phyloP scores from a whole-genome alignment of 345 rosid genomes.

The Rhodamnia rubescens region DNA sequence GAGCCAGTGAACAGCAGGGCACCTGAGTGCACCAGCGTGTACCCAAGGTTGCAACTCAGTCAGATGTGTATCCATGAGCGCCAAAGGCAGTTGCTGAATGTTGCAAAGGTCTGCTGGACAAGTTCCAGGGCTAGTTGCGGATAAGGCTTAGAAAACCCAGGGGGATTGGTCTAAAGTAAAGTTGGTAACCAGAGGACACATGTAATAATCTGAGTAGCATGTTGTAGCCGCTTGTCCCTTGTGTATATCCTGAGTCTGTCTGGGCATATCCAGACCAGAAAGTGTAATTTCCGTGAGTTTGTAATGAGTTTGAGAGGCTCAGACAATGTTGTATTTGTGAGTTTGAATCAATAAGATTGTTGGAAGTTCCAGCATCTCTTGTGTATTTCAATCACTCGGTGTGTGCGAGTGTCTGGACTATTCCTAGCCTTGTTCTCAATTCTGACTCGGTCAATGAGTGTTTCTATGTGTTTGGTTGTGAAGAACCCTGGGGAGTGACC shows the following conservation, averaged over 20 bases:
- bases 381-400: not conserved
- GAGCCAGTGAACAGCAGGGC: not conserved
- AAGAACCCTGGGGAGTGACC: not conserved
- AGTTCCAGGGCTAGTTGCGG: not conserved
- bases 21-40: not conserved
- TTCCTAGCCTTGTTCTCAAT: not conserved
- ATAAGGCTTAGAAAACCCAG: not conserved
- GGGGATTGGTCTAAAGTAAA: not conserved
- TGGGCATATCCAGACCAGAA: not conserved
- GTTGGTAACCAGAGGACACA: not conserved
- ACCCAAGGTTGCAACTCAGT: not conserved
- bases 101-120: not conserved
- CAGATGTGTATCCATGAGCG: not conserved
- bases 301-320: not conserved
- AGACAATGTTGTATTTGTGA: not conserved
- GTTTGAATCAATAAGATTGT: not conserved
- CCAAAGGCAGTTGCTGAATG: not conserved
- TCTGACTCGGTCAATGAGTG: not conserved
- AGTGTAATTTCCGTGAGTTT: not conserved
- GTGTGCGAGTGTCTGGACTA: not conserved
- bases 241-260: not conserved
- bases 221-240: not conserved
- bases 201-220: not conserved
- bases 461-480: not conserved
- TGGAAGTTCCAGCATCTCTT: not conserved